phyloP scores from a whole-genome alignment of 2,329 filamentous ascomycete genomes.

The Colletotrichum orchidophilum region DNA sequence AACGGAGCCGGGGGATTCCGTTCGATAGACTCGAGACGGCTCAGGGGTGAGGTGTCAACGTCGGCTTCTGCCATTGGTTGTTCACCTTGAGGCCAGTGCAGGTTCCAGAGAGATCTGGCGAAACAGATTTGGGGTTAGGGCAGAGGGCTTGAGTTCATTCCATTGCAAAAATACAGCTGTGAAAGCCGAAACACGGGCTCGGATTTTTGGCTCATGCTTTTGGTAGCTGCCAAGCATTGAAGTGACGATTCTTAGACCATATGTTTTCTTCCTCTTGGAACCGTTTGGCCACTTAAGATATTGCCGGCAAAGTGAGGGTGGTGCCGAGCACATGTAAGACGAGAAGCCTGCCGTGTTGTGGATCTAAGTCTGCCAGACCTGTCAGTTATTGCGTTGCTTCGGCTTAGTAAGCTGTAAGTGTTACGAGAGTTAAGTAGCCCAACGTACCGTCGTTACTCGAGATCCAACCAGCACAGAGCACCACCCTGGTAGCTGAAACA shows the following conservation, averaged over 20 bases:
- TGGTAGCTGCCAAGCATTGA: not conserved
- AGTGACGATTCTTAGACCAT: not conserved
- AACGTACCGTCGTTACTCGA: not conserved
- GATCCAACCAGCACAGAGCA: not conserved
- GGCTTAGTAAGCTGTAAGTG: too few species aligned
- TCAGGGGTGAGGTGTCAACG: not conserved
- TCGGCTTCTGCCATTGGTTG: not conserved
- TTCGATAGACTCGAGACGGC: not conserved
- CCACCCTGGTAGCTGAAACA: not conserved
- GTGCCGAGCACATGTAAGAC: not conserved
- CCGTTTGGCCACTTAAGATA: not conserved
- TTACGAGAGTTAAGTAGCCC: not conserved
- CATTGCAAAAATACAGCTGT: not conserved
- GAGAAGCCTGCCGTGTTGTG: not conserved
- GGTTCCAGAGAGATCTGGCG: not conserved
- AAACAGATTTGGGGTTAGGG: slow-evolving; percentile 7
- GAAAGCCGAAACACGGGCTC: slow-evolving; percentile 14
- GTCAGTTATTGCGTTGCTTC: not conserved
- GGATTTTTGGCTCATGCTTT: slow-evolving; percentile 14
- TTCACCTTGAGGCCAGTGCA: slow-evolving; percentile 11
- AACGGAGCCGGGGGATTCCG: not conserved
- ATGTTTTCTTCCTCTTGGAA: not conserved
- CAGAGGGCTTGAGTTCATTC: not conserved
- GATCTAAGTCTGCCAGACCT: too few species aligned
- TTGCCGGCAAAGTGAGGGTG: not conserved